These are phyloP conservation scores for Coccomyxa sp. DNA, from an alignment of 139 green algal genomes.

Conservation along the genomic window DNA sequence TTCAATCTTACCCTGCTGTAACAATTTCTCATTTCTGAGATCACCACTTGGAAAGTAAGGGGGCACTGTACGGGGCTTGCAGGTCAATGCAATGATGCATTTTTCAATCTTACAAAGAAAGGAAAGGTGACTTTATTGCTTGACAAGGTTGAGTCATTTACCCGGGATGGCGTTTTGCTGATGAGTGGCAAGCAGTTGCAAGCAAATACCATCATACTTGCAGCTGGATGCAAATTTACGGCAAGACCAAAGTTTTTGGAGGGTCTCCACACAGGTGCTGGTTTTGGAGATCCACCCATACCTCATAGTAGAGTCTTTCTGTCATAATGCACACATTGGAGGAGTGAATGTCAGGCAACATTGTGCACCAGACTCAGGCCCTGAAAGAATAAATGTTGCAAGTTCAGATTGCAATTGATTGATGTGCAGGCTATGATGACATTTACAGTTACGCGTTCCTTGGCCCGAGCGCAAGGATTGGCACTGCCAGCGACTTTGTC, in stretches of 20 bases:
- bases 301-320: no score
- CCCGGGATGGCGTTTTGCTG: not conserved
- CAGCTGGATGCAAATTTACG: conserved; percentile 22
- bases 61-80: not conserved
- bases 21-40: not conserved
- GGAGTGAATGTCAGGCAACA: not conserved
- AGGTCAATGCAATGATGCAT: conserved; percentile 26
- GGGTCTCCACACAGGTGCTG: conserved; percentile 8
- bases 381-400: not conserved
- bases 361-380: not conserved
- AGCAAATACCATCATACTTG: conserved; percentile 13
- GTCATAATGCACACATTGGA: no score
- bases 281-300: no score
- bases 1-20: conserved; percentile 14
- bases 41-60: no score
- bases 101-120: conserved; percentile 18
- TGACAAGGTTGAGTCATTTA: not conserved
- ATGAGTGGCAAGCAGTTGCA: not conserved
- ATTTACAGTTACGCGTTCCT: conserved; percentile 27
- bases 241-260: conserved; percentile 10
- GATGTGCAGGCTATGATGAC: conserved; percentile 12
- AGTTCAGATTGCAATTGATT: not conserved
- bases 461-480: conserved; percentile 21
- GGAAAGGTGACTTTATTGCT: conserved; percentile 9
- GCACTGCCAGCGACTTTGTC: conserved; percentile 27